Evolutionary conservation across 1,284 basidiomycete species (phyloP).

Genomic region (Ceratobasidium sp.): DNA sequence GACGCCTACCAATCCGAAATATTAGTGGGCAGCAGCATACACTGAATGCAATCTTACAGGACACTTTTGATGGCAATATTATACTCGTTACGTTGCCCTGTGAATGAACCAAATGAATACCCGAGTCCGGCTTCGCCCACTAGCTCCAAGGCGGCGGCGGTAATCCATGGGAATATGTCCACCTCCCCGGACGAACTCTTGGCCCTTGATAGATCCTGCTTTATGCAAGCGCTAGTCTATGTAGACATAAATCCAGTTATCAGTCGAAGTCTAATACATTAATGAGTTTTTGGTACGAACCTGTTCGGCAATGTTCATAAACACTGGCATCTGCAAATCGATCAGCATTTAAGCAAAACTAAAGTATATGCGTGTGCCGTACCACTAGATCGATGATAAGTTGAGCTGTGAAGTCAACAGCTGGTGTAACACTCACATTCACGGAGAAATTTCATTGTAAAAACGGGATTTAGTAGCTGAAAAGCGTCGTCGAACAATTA

Average conservation of each 20-base stretch:
- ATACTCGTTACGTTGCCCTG: slow-evolving; percentile 57
- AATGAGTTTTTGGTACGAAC: too few species aligned
- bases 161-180: slow-evolving; percentile 61
- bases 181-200: slow-evolving; percentile 50
- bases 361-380: not conserved
- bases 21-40: too few species aligned
- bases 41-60: slow-evolving; percentile 51
- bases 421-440: too few species aligned
- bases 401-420: too few species aligned
- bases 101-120: slow-evolving; percentile 61
- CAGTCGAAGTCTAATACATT: too few species aligned
- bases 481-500: slow-evolving; percentile 53
- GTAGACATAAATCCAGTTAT: too few species aligned
- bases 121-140: slow-evolving; percentile 60
- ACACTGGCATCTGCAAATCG: slow-evolving; percentile 52
- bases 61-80: slow-evolving; percentile 57
- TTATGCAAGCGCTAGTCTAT: not conserved
- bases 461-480: slow-evolving; percentile 60
- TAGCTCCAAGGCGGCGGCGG: slow-evolving; percentile 59
- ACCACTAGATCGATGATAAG: slow-evolving; percentile 10
- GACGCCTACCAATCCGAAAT: slow-evolving; percentile 39
- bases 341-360: not conserved
- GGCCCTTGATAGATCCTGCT: slow-evolving; percentile 41
- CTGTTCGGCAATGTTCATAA: slow-evolving; percentile 57
- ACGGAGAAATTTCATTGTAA: slow-evolving; percentile 58